phyloP scores from a whole-genome alignment of 208 protist genomes.

The Acanthamoeba sp. region DNA sequence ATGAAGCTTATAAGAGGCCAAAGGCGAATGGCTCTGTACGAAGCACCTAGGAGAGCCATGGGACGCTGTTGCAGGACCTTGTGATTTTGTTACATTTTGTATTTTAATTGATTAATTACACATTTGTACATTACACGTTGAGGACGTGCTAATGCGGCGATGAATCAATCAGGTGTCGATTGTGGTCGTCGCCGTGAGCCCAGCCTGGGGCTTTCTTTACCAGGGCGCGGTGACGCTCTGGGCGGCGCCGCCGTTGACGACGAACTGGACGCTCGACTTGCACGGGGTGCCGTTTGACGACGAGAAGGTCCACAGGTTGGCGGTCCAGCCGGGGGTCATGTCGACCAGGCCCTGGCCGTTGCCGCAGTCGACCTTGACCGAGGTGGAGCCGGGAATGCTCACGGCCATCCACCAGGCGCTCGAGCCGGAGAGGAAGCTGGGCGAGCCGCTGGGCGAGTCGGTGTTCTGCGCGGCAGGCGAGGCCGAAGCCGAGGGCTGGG shows the following conservation, averaged over 20 bases:
- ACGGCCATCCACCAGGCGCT: conserved; percentile 66
- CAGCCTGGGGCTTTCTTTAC: neutral
- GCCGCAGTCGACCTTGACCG: conserved; percentile 51
- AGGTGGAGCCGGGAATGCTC: conserved; percentile 53
- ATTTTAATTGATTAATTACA: too few species aligned
- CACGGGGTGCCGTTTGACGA: conserved; percentile 9
- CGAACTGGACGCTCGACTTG: conserved; percentile 46
- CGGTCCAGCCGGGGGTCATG: conserved; percentile 48
- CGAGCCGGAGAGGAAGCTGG: neutral
- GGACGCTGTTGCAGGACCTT: too few species aligned
- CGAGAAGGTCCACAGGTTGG: conserved; percentile 67
- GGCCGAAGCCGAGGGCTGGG: neutral
- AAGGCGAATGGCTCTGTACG: too few species aligned
- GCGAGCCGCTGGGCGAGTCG: too few species aligned
- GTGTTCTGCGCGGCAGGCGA: neutral
- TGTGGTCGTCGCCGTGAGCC: too few species aligned
- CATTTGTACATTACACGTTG: too few species aligned
- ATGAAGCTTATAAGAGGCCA: too few species aligned
- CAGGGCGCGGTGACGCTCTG: neutral
- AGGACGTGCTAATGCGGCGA: too few species aligned
- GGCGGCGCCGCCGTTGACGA: conserved; percentile 44
- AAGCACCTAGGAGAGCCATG: too few species aligned
- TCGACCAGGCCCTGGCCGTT: conserved; percentile 46
- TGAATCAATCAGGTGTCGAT: too few species aligned
- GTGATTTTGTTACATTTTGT: too few species aligned